phyloP scores from a whole-genome alignment of 78 protist genomes.

The Chrysochromulina tobinii region DNA sequence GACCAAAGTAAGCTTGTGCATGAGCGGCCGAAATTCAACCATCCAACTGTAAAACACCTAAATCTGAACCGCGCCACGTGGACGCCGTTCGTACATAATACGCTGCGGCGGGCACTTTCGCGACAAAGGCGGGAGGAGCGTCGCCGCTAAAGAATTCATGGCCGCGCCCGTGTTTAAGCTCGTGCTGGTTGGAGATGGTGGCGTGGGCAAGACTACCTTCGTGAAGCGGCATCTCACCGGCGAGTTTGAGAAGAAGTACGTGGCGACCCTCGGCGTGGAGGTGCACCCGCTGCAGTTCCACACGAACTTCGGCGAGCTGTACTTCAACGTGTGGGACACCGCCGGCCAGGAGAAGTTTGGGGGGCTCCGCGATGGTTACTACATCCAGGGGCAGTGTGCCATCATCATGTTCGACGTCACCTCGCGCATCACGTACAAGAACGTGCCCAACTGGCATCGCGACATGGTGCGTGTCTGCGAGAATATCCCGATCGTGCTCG shows the following conservation, averaged over 20 bases:
- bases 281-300: slow-evolving; percentile 93
- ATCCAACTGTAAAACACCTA: no score
- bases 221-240: slow-evolving; percentile 99
- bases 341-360: slow-evolving; percentile 99
- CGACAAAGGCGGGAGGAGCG: no score
- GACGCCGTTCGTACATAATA: no score
- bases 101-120: no score
- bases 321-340: slow-evolving; percentile 99
- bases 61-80: no score
- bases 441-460: slow-evolving; percentile 97
- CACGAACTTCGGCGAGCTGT: slow-evolving; percentile 93
- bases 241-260: slow-evolving; percentile 95
- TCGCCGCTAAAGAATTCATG: no score
- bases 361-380: slow-evolving; percentile 98
- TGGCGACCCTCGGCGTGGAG: slow-evolving; percentile 75
- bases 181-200: slow-evolving; percentile 97
- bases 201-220: slow-evolving; percentile 99
- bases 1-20: no score
- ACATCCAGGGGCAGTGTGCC: slow-evolving; percentile 94
- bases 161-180: slow-evolving; percentile 51
- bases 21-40: no score
- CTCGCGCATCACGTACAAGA: slow-evolving; percentile 95
- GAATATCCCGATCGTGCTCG: slow-evolving; percentile 96
- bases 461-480: slow-evolving; percentile 95
- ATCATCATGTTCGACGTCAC: slow-evolving; percentile 99